Conservation (phyloP, 2,329 filamentous ascomycete species). For the Coccinonectria pachysandricola region DNA sequence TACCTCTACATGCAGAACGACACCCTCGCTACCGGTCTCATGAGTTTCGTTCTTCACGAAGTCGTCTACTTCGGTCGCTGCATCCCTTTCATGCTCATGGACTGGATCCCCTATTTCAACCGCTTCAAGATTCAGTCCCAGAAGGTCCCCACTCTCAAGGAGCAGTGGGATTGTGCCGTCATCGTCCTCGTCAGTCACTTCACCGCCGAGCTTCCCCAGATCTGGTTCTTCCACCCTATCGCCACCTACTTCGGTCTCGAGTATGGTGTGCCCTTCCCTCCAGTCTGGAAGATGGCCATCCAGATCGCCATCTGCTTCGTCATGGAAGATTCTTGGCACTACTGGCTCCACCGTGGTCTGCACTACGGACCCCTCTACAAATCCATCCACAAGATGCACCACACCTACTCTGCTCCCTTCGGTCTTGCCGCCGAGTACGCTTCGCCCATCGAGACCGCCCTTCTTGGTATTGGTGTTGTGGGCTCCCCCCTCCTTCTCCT, state of each 20-base stretch:
- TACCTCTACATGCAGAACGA: slow-evolving; percentile 99
- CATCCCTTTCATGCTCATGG: slow-evolving; percentile 88
- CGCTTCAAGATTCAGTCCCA: slow-evolving; percentile 86
- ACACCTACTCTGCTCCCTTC: slow-evolving; percentile 96
- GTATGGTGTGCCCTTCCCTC: slow-evolving; percentile 82
- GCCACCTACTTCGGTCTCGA: slow-evolving; percentile 85
- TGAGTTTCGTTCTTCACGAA: slow-evolving; percentile 96
- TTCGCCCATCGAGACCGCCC: slow-evolving; percentile 93
- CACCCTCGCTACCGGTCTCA: slow-evolving; percentile 87
- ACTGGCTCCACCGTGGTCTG: slow-evolving; percentile 87
- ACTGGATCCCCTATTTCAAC: slow-evolving; percentile 76
- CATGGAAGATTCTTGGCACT: slow-evolving; percentile 95
- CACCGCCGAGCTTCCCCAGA: slow-evolving; percentile 95
- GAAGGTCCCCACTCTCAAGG: slow-evolving; percentile 85
- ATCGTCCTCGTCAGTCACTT: slow-evolving; percentile 93
- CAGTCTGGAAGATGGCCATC: slow-evolving; percentile 72
- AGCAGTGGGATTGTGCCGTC: slow-evolving; percentile 90
- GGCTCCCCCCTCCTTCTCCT: slow-evolving; percentile 76
- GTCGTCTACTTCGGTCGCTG: slow-evolving; percentile 85
- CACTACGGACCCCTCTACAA: slow-evolving; percentile 96
- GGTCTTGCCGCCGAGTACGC: slow-evolving; percentile 95
- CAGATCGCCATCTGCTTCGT: slow-evolving; percentile 94
- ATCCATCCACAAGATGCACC: slow-evolving; percentile 96
- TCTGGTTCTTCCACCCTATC: slow-evolving; percentile 98
- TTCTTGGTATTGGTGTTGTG: slow-evolving; percentile 80